Conservation (phyloP, 1,284 basidiomycete species). For the Porodaedalea pini region DNA sequence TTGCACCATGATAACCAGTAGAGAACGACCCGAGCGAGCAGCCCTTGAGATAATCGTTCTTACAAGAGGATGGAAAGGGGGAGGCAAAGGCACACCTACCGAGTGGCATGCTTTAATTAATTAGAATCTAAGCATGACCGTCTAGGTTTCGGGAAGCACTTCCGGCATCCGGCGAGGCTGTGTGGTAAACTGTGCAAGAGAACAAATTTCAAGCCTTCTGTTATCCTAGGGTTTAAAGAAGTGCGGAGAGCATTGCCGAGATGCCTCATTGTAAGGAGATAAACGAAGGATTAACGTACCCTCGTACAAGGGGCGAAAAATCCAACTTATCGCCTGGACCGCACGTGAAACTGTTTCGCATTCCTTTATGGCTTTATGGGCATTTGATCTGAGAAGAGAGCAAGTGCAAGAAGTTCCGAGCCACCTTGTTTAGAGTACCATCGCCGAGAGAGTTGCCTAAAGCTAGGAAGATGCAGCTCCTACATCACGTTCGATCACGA, state of each 20-base stretch:
- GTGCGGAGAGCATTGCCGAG: not conserved
- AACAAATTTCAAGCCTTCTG: not conserved
- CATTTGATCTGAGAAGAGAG: no score
- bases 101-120: not conserved
- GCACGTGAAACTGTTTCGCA: not conserved
- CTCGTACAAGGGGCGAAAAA: not conserved
- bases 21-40: not conserved
- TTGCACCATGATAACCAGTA: not conserved
- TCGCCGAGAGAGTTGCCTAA: not conserved
- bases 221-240: not conserved
- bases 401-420: not conserved
- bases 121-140: not conserved
- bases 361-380: not conserved
- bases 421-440: not conserved
- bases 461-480: not conserved
- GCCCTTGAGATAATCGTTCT: not conserved
- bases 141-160: not conserved
- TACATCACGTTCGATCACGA: not conserved
- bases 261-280: not conserved
- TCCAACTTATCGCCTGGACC: no score
- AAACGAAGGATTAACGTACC: not conserved
- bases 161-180: not conserved
- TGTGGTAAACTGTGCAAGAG: not conserved
- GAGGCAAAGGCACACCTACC: not conserved
- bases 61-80: not conserved